Percentiles rank a stretch among this genome's conserved stretches.
Evolutionary conservation across 306 rosid genomes (phyloP).

Genomic region (Clitoria ternatea): DNA sequence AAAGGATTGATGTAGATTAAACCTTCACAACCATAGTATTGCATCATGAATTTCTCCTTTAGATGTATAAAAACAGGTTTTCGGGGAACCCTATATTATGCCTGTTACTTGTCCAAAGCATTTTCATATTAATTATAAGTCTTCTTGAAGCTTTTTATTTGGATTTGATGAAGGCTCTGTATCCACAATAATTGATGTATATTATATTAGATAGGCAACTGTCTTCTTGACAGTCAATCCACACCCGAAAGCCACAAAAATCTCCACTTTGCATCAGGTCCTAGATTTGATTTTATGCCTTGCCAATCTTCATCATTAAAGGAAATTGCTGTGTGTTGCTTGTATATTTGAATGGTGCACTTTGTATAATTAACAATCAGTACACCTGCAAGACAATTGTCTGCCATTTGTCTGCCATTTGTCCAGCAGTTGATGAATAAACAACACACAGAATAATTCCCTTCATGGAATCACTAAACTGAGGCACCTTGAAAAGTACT

Average conservation of each 20-base stretch:
- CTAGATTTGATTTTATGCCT: background rate
- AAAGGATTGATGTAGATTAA: too few species aligned
- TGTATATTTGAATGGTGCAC: background rate
- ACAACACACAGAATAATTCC: background rate
- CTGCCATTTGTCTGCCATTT: background rate
- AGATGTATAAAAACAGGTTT: too few species aligned
- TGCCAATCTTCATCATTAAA: background rate
- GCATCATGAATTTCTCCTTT: too few species aligned
- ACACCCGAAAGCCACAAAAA: background rate
- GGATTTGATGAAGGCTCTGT: background rate
- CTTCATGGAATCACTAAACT: background rate
- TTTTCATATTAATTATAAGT: too few species aligned
- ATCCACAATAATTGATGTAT: background rate
- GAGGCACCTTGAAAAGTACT: background rate
- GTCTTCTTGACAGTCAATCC: background rate
- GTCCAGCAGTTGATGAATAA: background rate
- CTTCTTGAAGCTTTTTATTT: too few species aligned
- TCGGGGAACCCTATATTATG: too few species aligned
- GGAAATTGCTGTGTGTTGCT: background rate
- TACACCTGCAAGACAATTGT: background rate
- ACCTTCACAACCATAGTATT: too few species aligned
- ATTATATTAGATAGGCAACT: background rate
- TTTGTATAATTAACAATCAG: background rate
- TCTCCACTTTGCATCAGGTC: background rate
- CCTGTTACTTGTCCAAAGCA: too few species aligned